Evolutionary conservation across 2,329 filamentous ascomycete genomes (phyloP), one percentile per base, ranked within the genome.

Genomic region (Tolypocladium inflatum): DNA sequence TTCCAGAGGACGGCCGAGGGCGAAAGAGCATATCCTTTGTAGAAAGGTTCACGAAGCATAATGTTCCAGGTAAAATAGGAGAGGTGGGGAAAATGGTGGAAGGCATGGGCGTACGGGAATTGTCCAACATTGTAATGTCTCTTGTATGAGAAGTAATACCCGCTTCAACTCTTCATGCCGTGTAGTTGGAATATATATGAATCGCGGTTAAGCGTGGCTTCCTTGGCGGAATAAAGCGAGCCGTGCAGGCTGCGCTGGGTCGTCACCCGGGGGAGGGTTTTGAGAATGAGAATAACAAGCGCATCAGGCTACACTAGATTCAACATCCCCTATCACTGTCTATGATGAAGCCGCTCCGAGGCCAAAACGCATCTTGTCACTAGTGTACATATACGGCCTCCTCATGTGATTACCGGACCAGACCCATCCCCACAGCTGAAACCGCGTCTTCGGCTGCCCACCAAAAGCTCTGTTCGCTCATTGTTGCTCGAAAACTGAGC

Each of bases 361-460:
- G 67, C 68, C 66, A 72, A 75, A 73, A 69, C 70, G 69, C 71
- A 68, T 71, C 72, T 74, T 75, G 72, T 71, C 71, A 78, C 72
- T 79, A 79, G 76, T 79, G 73, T 80, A 80, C 78, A 79, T 73
- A 72, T 74, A 72, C 71, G 67, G 70, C 58, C 57, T 58, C 57
- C 54, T 50, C 61, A 57, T 55, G 55, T 56, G 45, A 59, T 57
- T 52, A 57, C 57, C 56, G 26, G 42, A 15, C 33, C 57, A 35
- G 21, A 10, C 23, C 19, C 19, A 21, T 54, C 35, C 5, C 55
- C 35, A 8, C 35, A 23, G 55, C 33, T 8, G 17, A 23, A 39
- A 26, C 43, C 15, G 55, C 42, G 33, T 42, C 33, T 17, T 15
- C 39, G 4, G 33, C 30, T 45, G 55, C 56, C 30, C 26, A 35